These are phyloP conservation scores for Silybum marianum DNA, from an alignment of 129 eudicot species.

Conservation along the genomic window DNA sequence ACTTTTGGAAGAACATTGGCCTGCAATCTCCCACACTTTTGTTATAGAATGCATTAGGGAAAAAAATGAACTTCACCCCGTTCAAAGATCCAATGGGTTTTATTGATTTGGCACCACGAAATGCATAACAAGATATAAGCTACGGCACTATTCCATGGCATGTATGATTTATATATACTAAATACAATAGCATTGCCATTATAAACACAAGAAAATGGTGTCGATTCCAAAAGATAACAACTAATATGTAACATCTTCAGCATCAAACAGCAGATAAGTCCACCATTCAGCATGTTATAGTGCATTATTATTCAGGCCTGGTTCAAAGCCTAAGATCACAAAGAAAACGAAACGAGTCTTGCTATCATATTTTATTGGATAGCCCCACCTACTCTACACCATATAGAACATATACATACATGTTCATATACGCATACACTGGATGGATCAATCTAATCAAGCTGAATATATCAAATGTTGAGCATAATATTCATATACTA, in stretches of 20 bases:
- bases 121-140: slow-evolving; percentile 8
- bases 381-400: not conserved
- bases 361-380: not conserved
- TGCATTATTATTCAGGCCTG: not conserved
- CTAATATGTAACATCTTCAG: not conserved
- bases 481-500: not conserved
- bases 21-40: not conserved
- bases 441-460: not conserved
- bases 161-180: too few relatives aligned
- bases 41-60: not conserved
- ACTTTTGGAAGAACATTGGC: not conserved
- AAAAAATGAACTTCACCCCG: not conserved
- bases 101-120: not conserved
- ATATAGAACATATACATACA: not conserved
- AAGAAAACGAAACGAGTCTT: not conserved
- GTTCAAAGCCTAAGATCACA: not conserved
- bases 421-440: not conserved
- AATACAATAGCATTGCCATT: not conserved
- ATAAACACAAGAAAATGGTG: not conserved
- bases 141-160: not conserved
- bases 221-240: not conserved
- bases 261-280: not conserved
- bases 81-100: not conserved
- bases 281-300: not conserved
- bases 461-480: not conserved